phyloP scores from a whole-genome alignment of 768 basidiomycete species.

The Chalciporus pseudorubinellus region DNA sequence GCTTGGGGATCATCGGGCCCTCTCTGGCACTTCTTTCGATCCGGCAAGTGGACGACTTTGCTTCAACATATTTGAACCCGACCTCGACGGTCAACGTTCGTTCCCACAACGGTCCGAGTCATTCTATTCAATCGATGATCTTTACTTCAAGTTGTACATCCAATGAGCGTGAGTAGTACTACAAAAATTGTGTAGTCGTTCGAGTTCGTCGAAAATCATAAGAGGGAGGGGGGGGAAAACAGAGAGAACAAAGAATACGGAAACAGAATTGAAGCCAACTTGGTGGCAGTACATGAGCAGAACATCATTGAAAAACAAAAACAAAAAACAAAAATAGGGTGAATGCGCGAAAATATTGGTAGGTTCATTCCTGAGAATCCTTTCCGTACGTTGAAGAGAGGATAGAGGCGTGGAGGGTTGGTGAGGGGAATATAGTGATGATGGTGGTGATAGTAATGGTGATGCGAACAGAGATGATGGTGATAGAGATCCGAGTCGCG shows the following conservation, averaged over 20 bases:
- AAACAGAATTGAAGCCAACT: neutral
- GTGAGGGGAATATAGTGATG: too few species aligned
- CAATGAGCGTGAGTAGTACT: slow-evolving; percentile 26
- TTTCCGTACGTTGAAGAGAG: neutral
- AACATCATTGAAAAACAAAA: neutral
- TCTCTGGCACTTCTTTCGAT: too few species aligned
- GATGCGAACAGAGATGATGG: neutral
- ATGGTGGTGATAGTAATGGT: neutral
- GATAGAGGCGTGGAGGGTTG: too few species aligned
- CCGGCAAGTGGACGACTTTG: too few species aligned
- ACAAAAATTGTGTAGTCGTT: slow-evolving; percentile 23
- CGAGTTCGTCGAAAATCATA: neutral
- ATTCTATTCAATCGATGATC: slow-evolving; percentile 1
- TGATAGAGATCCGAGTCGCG: neutral
- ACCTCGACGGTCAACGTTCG: too few species aligned
- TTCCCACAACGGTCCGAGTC: too few species aligned
- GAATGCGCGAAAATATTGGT: slow-evolving; percentile 20
- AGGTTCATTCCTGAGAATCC: neutral
- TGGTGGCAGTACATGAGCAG: too few species aligned
- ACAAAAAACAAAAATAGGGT: neutral
- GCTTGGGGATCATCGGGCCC: too few species aligned
- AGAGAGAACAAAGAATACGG: neutral
- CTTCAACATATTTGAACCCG: too few species aligned
- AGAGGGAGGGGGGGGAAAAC: neutral
- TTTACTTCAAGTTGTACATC: neutral